phyloP scores from a whole-genome alignment of 202 grass and related monocot species.

The Panicum virgatum region DNA sequence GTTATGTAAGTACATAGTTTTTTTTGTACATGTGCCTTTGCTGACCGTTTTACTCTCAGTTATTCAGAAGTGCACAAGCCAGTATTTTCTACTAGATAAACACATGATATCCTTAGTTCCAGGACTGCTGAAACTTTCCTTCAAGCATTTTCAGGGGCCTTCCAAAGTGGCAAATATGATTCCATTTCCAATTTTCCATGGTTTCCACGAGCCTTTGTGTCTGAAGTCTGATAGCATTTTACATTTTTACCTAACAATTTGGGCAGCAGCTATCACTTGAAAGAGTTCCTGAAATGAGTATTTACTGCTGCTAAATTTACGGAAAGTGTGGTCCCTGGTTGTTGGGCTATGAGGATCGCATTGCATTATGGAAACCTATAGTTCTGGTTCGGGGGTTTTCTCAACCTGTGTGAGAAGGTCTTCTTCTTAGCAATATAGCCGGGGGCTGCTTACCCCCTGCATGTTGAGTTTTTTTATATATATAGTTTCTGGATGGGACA shows the following conservation, averaged over 20 bases:
- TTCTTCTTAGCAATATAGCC: too few species aligned
- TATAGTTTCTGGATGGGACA: background rate
- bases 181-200: background rate
- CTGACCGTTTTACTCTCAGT: background rate
- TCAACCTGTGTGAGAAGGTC: too few species aligned
- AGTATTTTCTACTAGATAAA: background rate
- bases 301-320: constrained; percentile 8
- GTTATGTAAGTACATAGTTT: background rate
- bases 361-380: background rate
- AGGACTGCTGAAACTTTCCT: background rate
- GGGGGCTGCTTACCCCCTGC: too few species aligned
- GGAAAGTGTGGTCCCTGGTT: background rate
- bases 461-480: too few species aligned
- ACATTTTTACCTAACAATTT: constrained; percentile 1
- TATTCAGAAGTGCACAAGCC: background rate
- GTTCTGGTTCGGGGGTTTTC: too few species aligned
- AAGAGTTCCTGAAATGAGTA: background rate
- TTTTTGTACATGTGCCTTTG: background rate
- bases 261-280: background rate
- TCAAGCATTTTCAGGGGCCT: background rate
- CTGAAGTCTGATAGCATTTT: background rate
- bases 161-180: background rate
- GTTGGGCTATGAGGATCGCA: background rate
- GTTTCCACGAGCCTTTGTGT: constrained; percentile 10
- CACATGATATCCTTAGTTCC: background rate